These are phyloP conservation scores for Colletotrichum chlorophyti DNA, from an alignment of 2,329 filamentous ascomycete species.

Conservation along the genomic window DNA sequence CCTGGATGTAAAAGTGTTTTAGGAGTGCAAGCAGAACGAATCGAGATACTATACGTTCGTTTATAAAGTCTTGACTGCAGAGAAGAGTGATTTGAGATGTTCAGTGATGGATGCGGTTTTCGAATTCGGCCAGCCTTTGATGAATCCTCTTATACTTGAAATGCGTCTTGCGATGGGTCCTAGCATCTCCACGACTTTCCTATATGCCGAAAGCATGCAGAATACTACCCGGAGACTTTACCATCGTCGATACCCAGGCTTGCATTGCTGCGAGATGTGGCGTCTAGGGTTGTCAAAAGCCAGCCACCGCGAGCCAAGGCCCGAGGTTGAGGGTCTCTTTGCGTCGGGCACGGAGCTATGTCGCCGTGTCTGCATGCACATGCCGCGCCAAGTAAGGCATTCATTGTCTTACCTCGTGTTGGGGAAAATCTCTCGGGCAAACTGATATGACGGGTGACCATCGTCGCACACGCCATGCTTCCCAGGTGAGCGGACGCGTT, in stretches of 20 bases:
- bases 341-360: background rate
- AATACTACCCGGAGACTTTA: conserved; percentile 10
- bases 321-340: background rate
- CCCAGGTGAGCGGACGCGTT: background rate
- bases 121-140: background rate
- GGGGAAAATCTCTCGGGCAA: background rate
- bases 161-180: background rate
- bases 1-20: no score
- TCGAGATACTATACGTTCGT: no score
- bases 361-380: conserved; percentile 7
- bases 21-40: no score
- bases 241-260: background rate
- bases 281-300: conserved; percentile 10
- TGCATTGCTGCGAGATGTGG: background rate
- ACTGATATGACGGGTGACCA: background rate
- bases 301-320: background rate
- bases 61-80: background rate
- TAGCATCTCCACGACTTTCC: no score
- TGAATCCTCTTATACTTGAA: conserved; percentile 23
- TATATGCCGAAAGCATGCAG: conserved; percentile 6
- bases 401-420: conserved; percentile 7
- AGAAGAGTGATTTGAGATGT: background rate
- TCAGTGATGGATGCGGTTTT: background rate
- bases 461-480: background rate
- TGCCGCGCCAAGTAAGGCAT: no score